Evolutionary conservation across 345 rosid species (phyloP).

Genomic region (Angophora floribunda): DNA sequence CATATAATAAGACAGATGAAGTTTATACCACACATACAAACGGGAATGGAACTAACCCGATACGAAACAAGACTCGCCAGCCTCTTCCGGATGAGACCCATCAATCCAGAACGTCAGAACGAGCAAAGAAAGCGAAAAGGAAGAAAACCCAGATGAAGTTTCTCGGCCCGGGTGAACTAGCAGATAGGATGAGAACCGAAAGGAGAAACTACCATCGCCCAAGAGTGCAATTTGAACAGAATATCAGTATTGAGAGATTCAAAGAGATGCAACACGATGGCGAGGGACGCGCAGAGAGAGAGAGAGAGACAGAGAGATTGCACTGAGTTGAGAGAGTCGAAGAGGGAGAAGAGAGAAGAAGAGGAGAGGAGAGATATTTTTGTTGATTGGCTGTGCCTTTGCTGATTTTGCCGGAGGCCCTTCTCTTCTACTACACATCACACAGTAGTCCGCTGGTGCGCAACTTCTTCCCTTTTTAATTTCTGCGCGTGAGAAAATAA

Average conservation of each 20-base stretch:
- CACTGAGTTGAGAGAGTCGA: background rate
- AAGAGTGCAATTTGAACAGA: background rate
- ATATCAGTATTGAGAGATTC: background rate
- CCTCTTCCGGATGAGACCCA: background rate
- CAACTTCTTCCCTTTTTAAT: background rate
- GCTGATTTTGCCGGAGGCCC: background rate
- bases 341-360: background rate
- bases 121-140: background rate
- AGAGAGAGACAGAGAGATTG: background rate
- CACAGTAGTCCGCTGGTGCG: background rate
- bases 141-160: background rate
- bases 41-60: background rate
- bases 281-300: background rate
- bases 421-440: background rate
- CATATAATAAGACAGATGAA: background rate
- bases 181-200: background rate
- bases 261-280: background rate
- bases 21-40: background rate
- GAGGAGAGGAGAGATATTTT: background rate
- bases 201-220: background rate
- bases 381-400: background rate
- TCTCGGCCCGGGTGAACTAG: background rate
- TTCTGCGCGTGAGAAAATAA: background rate
- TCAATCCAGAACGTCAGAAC: background rate
- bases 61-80: background rate